Conservation (phyloP, 768 basidiomycete genomes). For the Mrakia hoshinonis region DNA sequence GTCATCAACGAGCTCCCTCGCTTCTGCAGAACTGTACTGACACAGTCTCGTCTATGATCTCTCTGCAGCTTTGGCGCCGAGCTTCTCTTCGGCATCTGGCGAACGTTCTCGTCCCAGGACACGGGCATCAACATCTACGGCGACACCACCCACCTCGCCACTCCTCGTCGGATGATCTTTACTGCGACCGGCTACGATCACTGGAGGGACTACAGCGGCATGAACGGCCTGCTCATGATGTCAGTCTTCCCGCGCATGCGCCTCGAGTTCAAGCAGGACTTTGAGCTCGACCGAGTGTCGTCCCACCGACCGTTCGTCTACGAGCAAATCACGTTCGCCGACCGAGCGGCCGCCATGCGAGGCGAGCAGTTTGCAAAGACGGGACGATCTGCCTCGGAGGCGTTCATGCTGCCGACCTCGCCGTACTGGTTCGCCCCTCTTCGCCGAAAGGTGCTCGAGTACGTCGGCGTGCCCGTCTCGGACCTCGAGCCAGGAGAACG, state of each 20-base stretch:
- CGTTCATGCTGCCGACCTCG: constrained; percentile 66
- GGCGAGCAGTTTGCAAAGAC: constrained; percentile 59
- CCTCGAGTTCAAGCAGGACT: constrained; percentile 74
- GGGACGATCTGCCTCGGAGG: constrained; percentile 64
- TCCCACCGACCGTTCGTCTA: constrained; percentile 65
- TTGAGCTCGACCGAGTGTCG: constrained; percentile 60
- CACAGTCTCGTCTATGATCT: background rate
- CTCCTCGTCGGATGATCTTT: constrained; percentile 64
- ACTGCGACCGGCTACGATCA: constrained; percentile 61
- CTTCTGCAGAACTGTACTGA: no score
- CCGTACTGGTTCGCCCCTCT: constrained; percentile 73
- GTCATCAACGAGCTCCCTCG: no score
- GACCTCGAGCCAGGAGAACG: constrained; percentile 8
- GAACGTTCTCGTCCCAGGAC: constrained; percentile 76
- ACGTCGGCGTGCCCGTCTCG: constrained; percentile 48
- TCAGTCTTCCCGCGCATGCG: constrained; percentile 69
- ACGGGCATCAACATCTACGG: constrained; percentile 51
- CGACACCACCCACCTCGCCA: constrained; percentile 66
- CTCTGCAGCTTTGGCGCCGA: constrained; percentile 43
- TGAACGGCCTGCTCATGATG: constrained; percentile 58
- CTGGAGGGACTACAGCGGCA: constrained; percentile 83
- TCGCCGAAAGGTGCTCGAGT: constrained; percentile 61
- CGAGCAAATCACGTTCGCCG: constrained; percentile 78
- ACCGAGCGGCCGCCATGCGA: constrained; percentile 74
- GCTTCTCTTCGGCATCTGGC: constrained; percentile 84